Conservation (phyloP, 1,139 yeast species). For the Hansenula lynferdii region DNA sequence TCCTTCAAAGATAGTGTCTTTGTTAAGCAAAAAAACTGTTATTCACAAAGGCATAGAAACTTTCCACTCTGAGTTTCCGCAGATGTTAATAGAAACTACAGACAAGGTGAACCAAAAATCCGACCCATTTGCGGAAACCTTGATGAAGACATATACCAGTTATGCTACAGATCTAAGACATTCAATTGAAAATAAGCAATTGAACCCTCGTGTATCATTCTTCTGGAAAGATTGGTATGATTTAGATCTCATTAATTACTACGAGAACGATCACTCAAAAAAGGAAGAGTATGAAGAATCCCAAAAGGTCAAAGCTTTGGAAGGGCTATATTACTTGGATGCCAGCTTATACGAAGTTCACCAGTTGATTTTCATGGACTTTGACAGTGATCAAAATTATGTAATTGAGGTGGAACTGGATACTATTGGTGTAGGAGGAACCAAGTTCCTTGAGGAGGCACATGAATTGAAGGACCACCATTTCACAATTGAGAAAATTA, state of each 20-base stretch:
- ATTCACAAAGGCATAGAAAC: not conserved
- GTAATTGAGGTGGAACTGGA: not conserved
- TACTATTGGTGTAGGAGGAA: not conserved
- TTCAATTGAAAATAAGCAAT: not conserved
- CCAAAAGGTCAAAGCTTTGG: not conserved
- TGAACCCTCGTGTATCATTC: not conserved
- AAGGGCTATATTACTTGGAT: not conserved
- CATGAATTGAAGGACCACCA: not conserved
- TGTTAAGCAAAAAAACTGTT: not conserved
- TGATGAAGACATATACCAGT: not conserved
- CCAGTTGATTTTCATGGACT: not conserved
- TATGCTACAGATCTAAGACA: not conserved
- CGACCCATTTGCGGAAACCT: not conserved
- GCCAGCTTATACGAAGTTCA: not conserved
- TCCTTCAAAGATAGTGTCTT: not conserved
- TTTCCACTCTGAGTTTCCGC: not conserved
- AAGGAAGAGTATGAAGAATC: not conserved
- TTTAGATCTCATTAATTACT: too few species aligned
- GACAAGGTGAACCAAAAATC: not conserved
- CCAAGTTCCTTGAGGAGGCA: not conserved
- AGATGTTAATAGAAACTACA: not conserved
- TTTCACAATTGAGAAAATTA: not conserved
- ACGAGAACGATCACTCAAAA: too few species aligned
- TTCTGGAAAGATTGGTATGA: constrained; percentile 3
- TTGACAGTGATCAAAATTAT: not conserved